These are phyloP conservation scores for Sanghuangporus baumii DNA, from an alignment of 1,284 basidiomycete genomes.

Conservation along the genomic window DNA sequence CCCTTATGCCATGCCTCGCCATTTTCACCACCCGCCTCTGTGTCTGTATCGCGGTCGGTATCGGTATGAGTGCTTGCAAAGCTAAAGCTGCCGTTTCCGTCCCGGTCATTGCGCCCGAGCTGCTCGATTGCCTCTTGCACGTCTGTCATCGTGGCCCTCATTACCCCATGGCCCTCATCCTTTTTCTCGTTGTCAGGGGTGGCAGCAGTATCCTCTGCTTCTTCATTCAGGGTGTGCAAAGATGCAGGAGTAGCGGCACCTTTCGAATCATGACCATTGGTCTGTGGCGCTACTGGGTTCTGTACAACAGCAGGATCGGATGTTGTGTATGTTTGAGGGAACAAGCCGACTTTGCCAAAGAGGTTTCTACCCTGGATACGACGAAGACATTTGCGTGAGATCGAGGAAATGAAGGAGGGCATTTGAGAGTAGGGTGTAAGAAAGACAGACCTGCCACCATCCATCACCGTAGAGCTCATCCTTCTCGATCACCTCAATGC, in stretches of 20 bases:
- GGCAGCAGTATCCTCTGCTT: conserved; percentile 11
- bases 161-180: conserved; percentile 44
- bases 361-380: conserved; percentile 73
- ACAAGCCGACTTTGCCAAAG: conserved; percentile 80
- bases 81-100: conserved; percentile 64
- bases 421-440: conserved; percentile 17
- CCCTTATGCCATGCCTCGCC: conserved; percentile 60
- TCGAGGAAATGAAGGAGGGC: conserved; percentile 16
- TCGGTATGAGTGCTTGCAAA: conserved; percentile 58
- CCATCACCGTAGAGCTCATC: conserved; percentile 94
- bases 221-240: conserved; percentile 19
- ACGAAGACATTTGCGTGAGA: conserved; percentile 15
- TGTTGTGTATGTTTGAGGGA: conserved; percentile 88
- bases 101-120: conserved; percentile 49
- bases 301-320: conserved; percentile 33
- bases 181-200: conserved; percentile 19
- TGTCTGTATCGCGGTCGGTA: conserved; percentile 45
- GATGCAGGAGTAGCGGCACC: conserved; percentile 16
- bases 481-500: conserved; percentile 86
- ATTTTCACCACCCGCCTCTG: conserved; percentile 32
- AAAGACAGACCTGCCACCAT: conserved; percentile 90
- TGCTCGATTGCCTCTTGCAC: conserved; percentile 84
- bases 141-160: conserved; percentile 83
- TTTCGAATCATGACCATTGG: conserved; percentile 18
- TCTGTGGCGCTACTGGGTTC: conserved; percentile 22